Percentiles rank a stretch among this genome's conserved stretches.
Conservation (phyloP, 1,284 basidiomycete genomes). For the Tilletia indica region DNA sequence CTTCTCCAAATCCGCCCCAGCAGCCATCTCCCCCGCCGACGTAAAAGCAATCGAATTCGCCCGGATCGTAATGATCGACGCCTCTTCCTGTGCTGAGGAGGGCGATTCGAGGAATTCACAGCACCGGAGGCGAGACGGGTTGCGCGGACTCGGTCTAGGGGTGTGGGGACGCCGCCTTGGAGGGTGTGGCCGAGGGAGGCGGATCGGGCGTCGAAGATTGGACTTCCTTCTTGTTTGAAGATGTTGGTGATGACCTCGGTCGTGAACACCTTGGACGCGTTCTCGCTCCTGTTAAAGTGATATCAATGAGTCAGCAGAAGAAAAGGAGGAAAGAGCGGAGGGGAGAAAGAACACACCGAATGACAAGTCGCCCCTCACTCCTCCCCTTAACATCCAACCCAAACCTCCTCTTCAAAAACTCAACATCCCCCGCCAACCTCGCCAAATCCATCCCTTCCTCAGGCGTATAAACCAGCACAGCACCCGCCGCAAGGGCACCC, state of each 20-base stretch:
- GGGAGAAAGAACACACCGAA: conserved; percentile 63
- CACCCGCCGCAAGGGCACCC: conserved; percentile 91
- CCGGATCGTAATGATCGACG: conserved; percentile 88
- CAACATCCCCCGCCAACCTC: conserved; percentile 77
- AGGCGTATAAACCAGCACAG: conserved; percentile 88
- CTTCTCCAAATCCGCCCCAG: conserved; percentile 84
- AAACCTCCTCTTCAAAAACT: conserved; percentile 84
- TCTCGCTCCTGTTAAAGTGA: conserved; percentile 63
- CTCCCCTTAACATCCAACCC: conserved; percentile 81
- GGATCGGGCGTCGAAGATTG: conserved; percentile 88
- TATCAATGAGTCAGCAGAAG: background rate
- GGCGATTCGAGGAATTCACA: conserved; percentile 82
- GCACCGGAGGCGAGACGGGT: conserved; percentile 86
- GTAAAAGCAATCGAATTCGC: conserved; percentile 77
- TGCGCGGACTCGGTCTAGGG: conserved; percentile 85
- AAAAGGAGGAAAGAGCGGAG: background rate
- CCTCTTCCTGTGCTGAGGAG: conserved; percentile 49
- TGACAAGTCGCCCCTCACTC: conserved; percentile 86
- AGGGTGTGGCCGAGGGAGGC: conserved; percentile 93
- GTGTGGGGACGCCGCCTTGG: conserved; percentile 91
- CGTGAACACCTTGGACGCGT: conserved; percentile 80
- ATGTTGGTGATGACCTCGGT: conserved; percentile 91
- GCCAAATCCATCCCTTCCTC: conserved; percentile 84
- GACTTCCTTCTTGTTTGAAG: conserved; percentile 84
- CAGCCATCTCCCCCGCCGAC: conserved; percentile 76